Evolutionary conservation across 2,329 filamentous ascomycete genomes (phyloP).

Genomic region (Paracorniculantispora psalliotae): DNA sequence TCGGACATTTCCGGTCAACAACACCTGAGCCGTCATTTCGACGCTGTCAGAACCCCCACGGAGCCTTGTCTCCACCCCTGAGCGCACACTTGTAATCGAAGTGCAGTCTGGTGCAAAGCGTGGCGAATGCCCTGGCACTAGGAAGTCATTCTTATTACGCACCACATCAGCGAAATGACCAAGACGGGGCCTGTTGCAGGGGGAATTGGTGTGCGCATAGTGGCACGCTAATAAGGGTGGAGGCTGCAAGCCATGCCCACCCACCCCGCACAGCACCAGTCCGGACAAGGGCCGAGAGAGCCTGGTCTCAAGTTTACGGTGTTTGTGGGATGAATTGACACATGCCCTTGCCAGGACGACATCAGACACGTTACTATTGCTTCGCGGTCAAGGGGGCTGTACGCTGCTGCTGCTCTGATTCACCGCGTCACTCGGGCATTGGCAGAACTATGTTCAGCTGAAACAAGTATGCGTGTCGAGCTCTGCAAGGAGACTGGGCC

Average conservation of each 20-base stretch:
- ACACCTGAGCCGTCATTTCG: not conserved
- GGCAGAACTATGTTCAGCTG: not conserved
- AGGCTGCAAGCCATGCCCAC: not conserved
- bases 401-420: not conserved
- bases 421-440: not conserved
- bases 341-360: not conserved
- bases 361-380: too few relatives aligned
- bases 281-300: constrained; percentile 12
- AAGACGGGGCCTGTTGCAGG: not conserved
- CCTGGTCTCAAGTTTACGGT: constrained; percentile 1
- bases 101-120: not conserved
- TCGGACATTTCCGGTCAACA: not conserved
- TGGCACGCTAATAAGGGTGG: not conserved
- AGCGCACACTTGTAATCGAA: not conserved
- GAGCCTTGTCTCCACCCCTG: not conserved
- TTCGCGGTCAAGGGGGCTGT: too few relatives aligned
- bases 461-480: too few relatives aligned
- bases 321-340: constrained; percentile 5
- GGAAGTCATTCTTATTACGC: not conserved
- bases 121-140: not conserved
- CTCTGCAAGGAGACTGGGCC: too few relatives aligned
- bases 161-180: constrained; percentile 5
- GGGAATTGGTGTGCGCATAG: not conserved
- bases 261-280: not conserved
- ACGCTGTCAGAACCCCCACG: not conserved